Evolutionary conservation across 345 rosid genomes (phyloP).

Genomic region (Diplotaxis tenuifolia): DNA sequence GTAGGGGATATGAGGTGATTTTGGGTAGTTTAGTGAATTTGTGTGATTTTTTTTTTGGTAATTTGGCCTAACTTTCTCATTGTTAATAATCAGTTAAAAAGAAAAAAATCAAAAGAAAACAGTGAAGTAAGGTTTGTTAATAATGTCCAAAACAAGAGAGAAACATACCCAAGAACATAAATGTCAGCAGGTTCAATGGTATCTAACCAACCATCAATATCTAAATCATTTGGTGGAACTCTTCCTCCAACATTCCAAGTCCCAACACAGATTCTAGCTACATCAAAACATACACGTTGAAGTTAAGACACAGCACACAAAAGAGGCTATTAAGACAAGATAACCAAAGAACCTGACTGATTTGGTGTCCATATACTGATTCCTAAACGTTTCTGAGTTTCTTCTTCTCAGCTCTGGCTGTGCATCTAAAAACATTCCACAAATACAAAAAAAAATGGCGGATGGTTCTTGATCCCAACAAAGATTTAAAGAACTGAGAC

Average conservation of each 20-base stretch:
- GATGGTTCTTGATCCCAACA: background rate
- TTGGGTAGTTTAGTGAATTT: no score
- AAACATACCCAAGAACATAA: slow-evolving; percentile 66
- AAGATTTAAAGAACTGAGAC: background rate
- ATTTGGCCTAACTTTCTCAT: no score
- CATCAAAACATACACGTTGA: slow-evolving; percentile 16
- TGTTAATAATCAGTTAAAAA: no score
- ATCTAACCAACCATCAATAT: slow-evolving; percentile 73
- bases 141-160: background rate
- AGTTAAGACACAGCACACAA: background rate
- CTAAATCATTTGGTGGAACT: slow-evolving; percentile 66
- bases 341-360: slow-evolving; percentile 51
- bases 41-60: no score
- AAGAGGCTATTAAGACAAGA: background rate
- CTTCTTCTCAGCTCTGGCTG: slow-evolving; percentile 51
- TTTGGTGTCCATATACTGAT: slow-evolving; percentile 76
- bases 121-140: background rate
- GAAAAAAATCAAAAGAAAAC: no score
- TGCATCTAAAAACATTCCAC: slow-evolving; percentile 17
- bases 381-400: slow-evolving; percentile 77
- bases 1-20: no score
- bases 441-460: background rate
- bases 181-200: slow-evolving; percentile 69
- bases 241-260: slow-evolving; percentile 89
- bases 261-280: slow-evolving; percentile 55